A percentile compares a stretch with the other conserved stretches of the same genome.
Conservation (phyloP, 2,329 filamentous ascomycete species). For the Fusarium sororula region DNA sequence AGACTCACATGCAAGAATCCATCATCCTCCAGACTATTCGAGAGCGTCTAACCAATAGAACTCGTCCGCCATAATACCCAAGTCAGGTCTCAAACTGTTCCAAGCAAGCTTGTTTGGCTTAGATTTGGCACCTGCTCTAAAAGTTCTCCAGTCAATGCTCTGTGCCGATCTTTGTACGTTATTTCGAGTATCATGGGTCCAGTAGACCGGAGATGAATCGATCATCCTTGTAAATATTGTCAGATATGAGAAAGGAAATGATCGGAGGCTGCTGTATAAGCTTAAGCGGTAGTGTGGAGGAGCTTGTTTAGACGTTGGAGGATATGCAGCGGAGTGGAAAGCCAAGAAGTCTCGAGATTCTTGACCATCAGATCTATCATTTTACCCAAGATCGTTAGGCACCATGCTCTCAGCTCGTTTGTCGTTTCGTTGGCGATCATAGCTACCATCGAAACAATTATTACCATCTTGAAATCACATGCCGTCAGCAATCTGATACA, state of each 20-base stretch:
- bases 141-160: not conserved
- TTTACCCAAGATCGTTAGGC: rapidly evolving
- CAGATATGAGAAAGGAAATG: conserved; percentile 16
- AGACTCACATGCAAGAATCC: not conserved
- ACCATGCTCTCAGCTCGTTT: rapidly evolving
- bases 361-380: not conserved
- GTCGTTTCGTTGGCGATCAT: not conserved
- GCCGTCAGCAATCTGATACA: not conserved
- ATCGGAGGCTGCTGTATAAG: conserved; percentile 17
- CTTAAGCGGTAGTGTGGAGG: conserved; percentile 13
- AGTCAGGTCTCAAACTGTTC: conserved; percentile 14
- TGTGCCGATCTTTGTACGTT: not conserved
- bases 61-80: not conserved
- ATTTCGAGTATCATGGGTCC: not conserved
- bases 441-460: not conserved
- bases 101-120: conserved; percentile 20
- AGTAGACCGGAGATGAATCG: not conserved
- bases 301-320: not conserved
- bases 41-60: not conserved
- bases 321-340: not conserved
- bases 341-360: not conserved
- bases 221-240: not conserved
- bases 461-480: not conserved
- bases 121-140: conserved; percentile 9
- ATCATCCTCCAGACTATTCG: not conserved